Conservation (phyloP, 2,329 filamentous ascomycete genomes). For the Gyromitra esculenta region DNA sequence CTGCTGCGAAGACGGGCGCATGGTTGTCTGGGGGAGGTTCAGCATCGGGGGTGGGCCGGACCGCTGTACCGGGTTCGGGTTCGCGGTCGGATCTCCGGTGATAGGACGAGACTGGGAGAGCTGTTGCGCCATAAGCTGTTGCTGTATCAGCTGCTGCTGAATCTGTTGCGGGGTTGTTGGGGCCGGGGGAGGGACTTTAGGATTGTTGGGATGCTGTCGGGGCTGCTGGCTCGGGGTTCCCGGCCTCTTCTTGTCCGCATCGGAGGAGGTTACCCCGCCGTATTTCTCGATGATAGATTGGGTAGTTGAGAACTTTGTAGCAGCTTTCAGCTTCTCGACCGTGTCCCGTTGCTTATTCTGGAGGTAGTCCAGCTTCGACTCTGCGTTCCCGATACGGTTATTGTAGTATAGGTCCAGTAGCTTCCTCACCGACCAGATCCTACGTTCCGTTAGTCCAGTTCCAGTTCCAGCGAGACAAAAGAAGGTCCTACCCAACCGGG, state of each 20-base stretch:
- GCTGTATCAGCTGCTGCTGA: slow-evolving; percentile 39
- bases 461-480: background rate
- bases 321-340: slow-evolving; percentile 92
- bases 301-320: slow-evolving; percentile 95
- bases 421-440: slow-evolving; percentile 81
- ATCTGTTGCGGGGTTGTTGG: slow-evolving; percentile 57
- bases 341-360: slow-evolving; percentile 83
- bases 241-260: slow-evolving; percentile 37
- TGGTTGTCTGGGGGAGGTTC: slow-evolving; percentile 40
- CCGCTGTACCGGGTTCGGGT: slow-evolving; percentile 35
- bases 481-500: slow-evolving; percentile 72
- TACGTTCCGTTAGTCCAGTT: slow-evolving; percentile 59
- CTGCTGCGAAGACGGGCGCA: slow-evolving; percentile 56
- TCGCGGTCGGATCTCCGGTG: slow-evolving; percentile 18
- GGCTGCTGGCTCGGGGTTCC: slow-evolving; percentile 27
- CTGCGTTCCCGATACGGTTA: slow-evolving; percentile 78
- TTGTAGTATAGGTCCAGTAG: slow-evolving; percentile 77
- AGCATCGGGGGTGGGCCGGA: slow-evolving; percentile 55
- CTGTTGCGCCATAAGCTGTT: slow-evolving; percentile 64
- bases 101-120: slow-evolving; percentile 60
- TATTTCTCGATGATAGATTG: slow-evolving; percentile 94
- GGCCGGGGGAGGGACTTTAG: slow-evolving; percentile 35
- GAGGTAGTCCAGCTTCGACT: slow-evolving; percentile 75
- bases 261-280: slow-evolving; percentile 66
- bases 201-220: slow-evolving; percentile 30